Percentiles rank a stretch among this genome's conserved stretches.
Evolutionary conservation across 1,284 basidiomycete genomes (phyloP).

Genomic region (Austropuccinia psidii): DNA sequence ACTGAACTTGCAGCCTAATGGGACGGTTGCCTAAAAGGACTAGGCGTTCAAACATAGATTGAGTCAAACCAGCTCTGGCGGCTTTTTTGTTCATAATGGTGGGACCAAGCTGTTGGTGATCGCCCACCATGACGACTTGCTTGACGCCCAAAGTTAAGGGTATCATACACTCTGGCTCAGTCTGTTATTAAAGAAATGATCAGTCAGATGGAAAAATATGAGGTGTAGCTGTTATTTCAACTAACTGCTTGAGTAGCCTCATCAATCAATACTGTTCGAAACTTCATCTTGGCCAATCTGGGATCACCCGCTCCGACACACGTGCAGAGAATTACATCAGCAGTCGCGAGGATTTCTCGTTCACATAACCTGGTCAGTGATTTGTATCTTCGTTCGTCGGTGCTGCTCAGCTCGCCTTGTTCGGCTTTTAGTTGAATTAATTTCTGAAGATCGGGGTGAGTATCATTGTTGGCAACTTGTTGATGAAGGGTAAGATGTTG

Average conservation of each 20-base stretch:
- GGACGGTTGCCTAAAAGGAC: slow-evolving; percentile 91
- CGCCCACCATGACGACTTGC: slow-evolving; percentile 95
- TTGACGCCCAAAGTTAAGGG: slow-evolving; percentile 96
- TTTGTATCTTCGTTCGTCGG: slow-evolving; percentile 97
- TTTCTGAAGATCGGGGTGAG: slow-evolving; percentile 91
- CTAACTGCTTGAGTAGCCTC: slow-evolving; percentile 94
- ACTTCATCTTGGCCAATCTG: slow-evolving; percentile 89
- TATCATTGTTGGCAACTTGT: slow-evolving; percentile 84
- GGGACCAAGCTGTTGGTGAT: slow-evolving; percentile 95
- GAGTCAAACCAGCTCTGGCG: slow-evolving; percentile 89
- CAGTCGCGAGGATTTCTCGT: slow-evolving; percentile 88
- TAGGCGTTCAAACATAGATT: slow-evolving; percentile 94
- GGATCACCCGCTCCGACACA: slow-evolving; percentile 98
- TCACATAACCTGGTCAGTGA: slow-evolving; percentile 87
- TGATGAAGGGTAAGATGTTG: slow-evolving; percentile 91
- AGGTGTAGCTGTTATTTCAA: slow-evolving; percentile 36
- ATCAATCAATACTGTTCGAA: slow-evolving; percentile 95
- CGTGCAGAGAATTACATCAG: slow-evolving; percentile 97
- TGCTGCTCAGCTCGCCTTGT: slow-evolving; percentile 90
- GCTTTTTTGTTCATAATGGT: slow-evolving; percentile 99
- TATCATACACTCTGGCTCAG: slow-evolving; percentile 86
- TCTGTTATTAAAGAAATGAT: slow-evolving; percentile 38
- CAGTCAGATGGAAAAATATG: neutral
- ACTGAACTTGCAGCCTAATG: slow-evolving; percentile 97
- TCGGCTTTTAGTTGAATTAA: slow-evolving; percentile 95